Evolutionary conservation across 2,329 filamentous ascomycete species (phyloP), one percentile per base, ranked within the genome.

Genomic region (Sporothrix variecibatus): DNA sequence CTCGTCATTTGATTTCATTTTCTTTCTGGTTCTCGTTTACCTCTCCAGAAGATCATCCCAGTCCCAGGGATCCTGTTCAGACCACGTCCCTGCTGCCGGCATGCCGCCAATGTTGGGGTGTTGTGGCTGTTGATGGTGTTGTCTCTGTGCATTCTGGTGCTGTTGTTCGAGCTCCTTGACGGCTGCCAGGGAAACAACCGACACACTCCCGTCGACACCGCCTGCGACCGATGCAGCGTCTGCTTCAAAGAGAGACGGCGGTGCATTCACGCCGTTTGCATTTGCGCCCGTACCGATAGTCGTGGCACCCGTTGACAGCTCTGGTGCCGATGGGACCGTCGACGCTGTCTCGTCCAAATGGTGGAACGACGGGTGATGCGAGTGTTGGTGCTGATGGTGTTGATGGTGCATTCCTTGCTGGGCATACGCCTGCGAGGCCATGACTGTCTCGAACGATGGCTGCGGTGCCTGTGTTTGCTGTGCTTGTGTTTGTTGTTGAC

Each of bases 41-140:
- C 67, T 38, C 46, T 49, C 56, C 23, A 71, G 26, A n/a, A 73
- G 31, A n/a, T 43, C 56, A 9, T 51, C 40, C 72, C 72, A 73
- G 46, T 73, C 72, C 72, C 72, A 73, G 15, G 26, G 49, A 20
- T 56, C 64, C 12, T 65, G 68, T 15, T 74, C 68, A 0, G 68
- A 31, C 73, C 73, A 71, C 5, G 49, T 51, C 11, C 40, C 12
- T 26, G 40, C 53, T 11, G 31, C 28, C 26, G 26, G 31, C 17
- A 69, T n/a, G 72, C 34, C 26, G 38, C 15, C 40, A 51, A 70
- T 28, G 64, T 9, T 26, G 58, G 26, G 40, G 8, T 64, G 56
- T 2, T 31, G 56, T 26, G n/a, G 56, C 17, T 20, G 38, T 17
- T 40, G 58, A 12, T 64, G 69, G 2, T 58, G 28, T 9, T 70